Percentiles rank a stretch among this genome's conserved stretches.
phyloP scores from a whole-genome alignment of 2,329 filamentous ascomycete species.

The Verticillium albo-atrum region DNA sequence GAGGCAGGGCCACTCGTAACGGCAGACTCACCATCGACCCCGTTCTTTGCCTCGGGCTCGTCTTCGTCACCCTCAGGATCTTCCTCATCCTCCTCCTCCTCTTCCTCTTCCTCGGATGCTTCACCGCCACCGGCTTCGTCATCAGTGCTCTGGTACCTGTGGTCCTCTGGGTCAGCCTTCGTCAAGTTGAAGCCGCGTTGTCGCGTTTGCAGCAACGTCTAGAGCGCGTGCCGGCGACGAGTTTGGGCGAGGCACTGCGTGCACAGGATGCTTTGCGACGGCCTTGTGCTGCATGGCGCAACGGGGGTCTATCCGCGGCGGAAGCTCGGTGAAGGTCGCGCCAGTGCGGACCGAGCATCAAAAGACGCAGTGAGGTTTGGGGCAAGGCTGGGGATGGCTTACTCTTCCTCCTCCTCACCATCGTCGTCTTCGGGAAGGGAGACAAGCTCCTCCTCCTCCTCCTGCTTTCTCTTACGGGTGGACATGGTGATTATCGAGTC shows the following conservation, averaged over 20 bases:
- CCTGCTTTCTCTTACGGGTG: constrained; percentile 50
- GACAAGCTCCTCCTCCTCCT: constrained; percentile 49
- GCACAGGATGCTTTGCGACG: not conserved
- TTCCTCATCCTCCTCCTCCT: constrained; percentile 23
- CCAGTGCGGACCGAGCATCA: not conserved
- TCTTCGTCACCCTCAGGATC: constrained; percentile 12
- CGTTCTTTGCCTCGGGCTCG: constrained; percentile 18
- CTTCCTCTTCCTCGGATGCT: constrained; percentile 32
- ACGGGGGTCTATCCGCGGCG: not conserved
- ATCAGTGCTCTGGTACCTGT: constrained; percentile 34
- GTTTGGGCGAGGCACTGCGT: not conserved
- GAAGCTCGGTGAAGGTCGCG: not conserved
- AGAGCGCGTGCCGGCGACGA: not conserved
- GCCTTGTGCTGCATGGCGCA: not conserved
- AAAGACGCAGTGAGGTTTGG: not conserved
- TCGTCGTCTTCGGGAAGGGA: constrained; percentile 48
- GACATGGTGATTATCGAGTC: constrained; percentile 31
- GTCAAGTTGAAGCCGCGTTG: not conserved
- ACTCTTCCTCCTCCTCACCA: constrained; percentile 51
- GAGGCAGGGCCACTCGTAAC: not conserved
- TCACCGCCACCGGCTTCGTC: constrained; percentile 35
- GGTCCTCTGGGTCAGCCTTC: not conserved
- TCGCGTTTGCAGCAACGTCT: not conserved
- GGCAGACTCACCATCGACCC: constrained; percentile 27
- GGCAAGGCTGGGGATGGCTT: constrained; percentile 21